Conservation (phyloP, 805 yeast genomes). For the Teunomyces kruisii region DNA sequence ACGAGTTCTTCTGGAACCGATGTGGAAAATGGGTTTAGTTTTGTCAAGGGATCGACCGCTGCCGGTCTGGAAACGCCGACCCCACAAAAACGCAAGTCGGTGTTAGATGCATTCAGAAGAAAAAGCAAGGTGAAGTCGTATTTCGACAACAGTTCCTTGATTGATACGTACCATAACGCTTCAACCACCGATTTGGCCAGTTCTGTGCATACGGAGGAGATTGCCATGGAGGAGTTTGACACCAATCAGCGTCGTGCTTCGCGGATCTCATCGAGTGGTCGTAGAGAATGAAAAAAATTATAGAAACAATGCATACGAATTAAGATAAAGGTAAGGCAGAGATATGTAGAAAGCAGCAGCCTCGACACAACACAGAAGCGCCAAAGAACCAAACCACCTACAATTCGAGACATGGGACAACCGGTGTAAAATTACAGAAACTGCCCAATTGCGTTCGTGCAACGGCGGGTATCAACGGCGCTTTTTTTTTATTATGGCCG, state of each 20-base stretch:
- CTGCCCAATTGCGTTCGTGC: not conserved
- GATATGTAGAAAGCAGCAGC: too few relatives aligned
- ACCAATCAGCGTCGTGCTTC: slow-evolving; percentile 21
- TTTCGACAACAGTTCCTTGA: slow-evolving; percentile 31
- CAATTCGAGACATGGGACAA: not conserved
- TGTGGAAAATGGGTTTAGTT: not conserved
- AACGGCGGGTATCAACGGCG: not conserved
- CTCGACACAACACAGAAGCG: too few relatives aligned
- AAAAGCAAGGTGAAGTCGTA: slow-evolving; percentile 15
- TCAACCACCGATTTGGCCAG: slow-evolving; percentile 34
- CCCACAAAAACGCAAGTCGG: slow-evolving; percentile 31
- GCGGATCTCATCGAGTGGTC: slow-evolving; percentile 20
- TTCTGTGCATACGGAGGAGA: slow-evolving; percentile 48
- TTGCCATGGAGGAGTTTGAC: slow-evolving; percentile 45
- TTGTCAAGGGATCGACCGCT: not conserved
- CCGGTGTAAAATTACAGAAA: not conserved
- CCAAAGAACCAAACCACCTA: too few relatives aligned
- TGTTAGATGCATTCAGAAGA: slow-evolving; percentile 33
- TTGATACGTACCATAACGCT: slow-evolving; percentile 29
- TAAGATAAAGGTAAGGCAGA: too few relatives aligned
- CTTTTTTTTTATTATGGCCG: not conserved
- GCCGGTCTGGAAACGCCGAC: not conserved
- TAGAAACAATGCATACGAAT: not conserved
- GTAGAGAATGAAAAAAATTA: slow-evolving; percentile 7
- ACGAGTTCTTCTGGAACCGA: slow-evolving; percentile 8